Percentiles rank a stretch among this genome's conserved stretches.
phyloP scores from a whole-genome alignment of 2,329 filamentous ascomycete genomes.

The Thelonectria blattea region DNA sequence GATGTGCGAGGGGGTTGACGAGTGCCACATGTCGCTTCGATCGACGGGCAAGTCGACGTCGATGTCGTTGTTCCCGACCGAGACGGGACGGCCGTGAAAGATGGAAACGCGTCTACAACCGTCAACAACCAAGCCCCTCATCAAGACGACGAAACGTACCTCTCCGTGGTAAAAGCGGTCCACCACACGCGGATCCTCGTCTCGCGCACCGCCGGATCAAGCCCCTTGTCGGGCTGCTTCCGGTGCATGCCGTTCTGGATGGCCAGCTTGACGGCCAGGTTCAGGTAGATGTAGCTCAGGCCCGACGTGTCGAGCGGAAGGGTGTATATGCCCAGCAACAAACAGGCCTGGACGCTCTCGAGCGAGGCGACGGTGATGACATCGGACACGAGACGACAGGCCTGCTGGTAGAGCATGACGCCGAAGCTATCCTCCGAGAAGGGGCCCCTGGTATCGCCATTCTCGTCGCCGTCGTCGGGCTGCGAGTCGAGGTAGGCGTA shows the following conservation, averaged over 20 bases:
- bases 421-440: constrained; percentile 59
- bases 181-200: constrained; percentile 62
- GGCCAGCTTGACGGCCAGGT: constrained; percentile 60
- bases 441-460: constrained; percentile 26
- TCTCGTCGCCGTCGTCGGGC: constrained; percentile 23
- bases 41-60: constrained; percentile 59
- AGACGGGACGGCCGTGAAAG: constrained; percentile 60
- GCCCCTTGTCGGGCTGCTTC: constrained; percentile 52
- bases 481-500: constrained; percentile 53
- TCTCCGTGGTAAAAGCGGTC: constrained; percentile 63
- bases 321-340: constrained; percentile 61
- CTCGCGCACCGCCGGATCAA: constrained; percentile 55
- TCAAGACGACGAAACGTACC: constrained; percentile 41
- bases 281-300: constrained; percentile 62
- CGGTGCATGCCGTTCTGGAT: constrained; percentile 67
- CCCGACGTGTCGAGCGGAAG: constrained; percentile 62
- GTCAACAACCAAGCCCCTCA: constrained; percentile 8
- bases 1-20: constrained; percentile 48
- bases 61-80: constrained; percentile 57
- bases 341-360: constrained; percentile 63
- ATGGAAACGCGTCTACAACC: constrained; percentile 57
- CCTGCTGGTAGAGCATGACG: constrained; percentile 61
- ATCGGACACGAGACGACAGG: constrained; percentile 59
- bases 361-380: constrained; percentile 62
- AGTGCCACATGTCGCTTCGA: constrained; percentile 41